phyloP scores from a whole-genome alignment of 2,329 filamentous ascomycete species.

The Nannizziopsis arthrosporioides region DNA sequence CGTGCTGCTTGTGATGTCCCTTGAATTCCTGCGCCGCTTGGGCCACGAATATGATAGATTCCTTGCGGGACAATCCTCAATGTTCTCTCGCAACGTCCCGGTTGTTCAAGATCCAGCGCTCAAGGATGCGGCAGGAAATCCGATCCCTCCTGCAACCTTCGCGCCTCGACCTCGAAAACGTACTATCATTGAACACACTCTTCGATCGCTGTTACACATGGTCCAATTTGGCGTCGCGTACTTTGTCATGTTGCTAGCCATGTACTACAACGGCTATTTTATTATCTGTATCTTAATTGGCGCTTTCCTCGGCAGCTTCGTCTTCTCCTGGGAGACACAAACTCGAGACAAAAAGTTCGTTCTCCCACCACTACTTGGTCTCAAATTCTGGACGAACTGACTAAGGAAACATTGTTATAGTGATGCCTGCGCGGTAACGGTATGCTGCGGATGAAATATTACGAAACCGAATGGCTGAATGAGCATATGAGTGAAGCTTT shows the following conservation, averaged over 20 bases:
- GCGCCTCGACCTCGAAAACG: slow-evolving; percentile 37
- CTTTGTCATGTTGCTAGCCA: slow-evolving; percentile 59
- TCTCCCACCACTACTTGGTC: neutral
- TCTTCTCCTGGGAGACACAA: slow-evolving; percentile 56
- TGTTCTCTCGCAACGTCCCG: slow-evolving; percentile 17
- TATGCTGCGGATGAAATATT: slow-evolving; percentile 11
- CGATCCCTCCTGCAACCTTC: slow-evolving; percentile 1
- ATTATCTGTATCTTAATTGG: slow-evolving; percentile 74
- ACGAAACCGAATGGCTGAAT: neutral
- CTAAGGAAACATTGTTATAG: slow-evolving; percentile 9
- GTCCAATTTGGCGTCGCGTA: slow-evolving; percentile 64
- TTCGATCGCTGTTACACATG: slow-evolving; percentile 57
- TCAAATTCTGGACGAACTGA: neutral
- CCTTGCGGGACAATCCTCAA: slow-evolving; percentile 43
- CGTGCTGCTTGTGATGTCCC: slow-evolving; percentile 57
- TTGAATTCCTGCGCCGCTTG: slow-evolving; percentile 60
- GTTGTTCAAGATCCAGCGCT: neutral
- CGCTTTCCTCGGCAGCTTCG: slow-evolving; percentile 57
- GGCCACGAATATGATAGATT: slow-evolving; percentile 62
- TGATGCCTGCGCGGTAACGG: slow-evolving; percentile 10
- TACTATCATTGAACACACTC: slow-evolving; percentile 51
- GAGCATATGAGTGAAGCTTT: no score
- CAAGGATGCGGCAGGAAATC: neutral
- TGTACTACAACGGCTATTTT: slow-evolving; percentile 61
- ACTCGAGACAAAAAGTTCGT: slow-evolving; percentile 18